phyloP scores from a whole-genome alignment of 2,329 filamentous ascomycete genomes.

The Didymellaceae sp. region DNA sequence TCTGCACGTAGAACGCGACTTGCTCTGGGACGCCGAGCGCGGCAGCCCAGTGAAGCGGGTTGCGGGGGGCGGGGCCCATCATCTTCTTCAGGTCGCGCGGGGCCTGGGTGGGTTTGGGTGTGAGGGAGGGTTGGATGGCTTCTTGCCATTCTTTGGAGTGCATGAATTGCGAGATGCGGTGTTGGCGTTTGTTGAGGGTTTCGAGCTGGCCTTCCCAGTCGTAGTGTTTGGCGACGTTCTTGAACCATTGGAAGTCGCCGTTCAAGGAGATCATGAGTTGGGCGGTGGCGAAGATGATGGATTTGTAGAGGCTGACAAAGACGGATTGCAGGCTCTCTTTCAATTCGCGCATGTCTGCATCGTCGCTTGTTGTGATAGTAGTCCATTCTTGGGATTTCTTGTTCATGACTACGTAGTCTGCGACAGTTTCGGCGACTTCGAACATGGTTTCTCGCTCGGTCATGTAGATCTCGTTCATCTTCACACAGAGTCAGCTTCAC shows the following conservation, averaged over 20 bases:
- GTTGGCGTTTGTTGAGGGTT: slow-evolving; percentile 16
- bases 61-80: slow-evolving; percentile 24
- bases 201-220: slow-evolving; percentile 26
- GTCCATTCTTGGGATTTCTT: slow-evolving; percentile 18
- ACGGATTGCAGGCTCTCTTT: slow-evolving; percentile 20
- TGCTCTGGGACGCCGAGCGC: slow-evolving; percentile 19
- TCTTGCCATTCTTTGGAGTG: slow-evolving; percentile 6
- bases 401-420: slow-evolving; percentile 22
- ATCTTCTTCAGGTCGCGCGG: neutral
- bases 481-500: neutral
- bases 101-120: neutral
- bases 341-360: slow-evolving; percentile 19
- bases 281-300: slow-evolving; percentile 20
- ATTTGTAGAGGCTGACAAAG: slow-evolving; percentile 24
- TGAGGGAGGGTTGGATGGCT: neutral
- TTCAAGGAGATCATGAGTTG: slow-evolving; percentile 23
- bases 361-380: slow-evolving; percentile 11
- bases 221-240: slow-evolving; percentile 22
- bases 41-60: slow-evolving; percentile 28
- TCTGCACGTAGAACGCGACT: slow-evolving; percentile 19
- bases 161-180: slow-evolving; percentile 13
- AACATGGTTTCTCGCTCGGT: slow-evolving; percentile 21
- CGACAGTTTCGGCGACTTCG: slow-evolving; percentile 19
- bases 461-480: slow-evolving; percentile 24
- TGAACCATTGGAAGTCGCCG: slow-evolving; percentile 21